Evolutionary conservation across 2,329 filamentous ascomycete genomes (phyloP), one percentile per base, ranked within the genome.

Genomic region (Xylariales sp.): DNA sequence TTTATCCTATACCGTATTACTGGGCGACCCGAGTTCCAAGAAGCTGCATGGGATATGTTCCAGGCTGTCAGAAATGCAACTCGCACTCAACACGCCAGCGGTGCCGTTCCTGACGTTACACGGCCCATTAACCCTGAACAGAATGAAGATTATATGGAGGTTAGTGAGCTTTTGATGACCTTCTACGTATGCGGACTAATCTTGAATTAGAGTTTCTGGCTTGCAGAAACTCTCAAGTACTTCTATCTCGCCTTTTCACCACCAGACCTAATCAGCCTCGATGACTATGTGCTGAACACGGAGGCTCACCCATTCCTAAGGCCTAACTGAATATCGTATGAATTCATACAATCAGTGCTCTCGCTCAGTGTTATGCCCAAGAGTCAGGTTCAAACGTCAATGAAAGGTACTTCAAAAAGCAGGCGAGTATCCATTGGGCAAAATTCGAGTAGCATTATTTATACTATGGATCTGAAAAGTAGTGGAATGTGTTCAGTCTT

Each of bases 211-310:
- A 78, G 72, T 43, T 82, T 82, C 52, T 84, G 79, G 75, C 64
- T 79, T 50, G 77, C 75, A 1, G 79, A 84, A 62, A 84, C 78
- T 19, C 55, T 83, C 45, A 84, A 83, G 22, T 55, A 56, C 36
- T 56, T 53, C 18, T 55, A 55, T 25, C 27, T 55, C 8, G 37
- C 53, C 11, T 84, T 82, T 47, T 73, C 70, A 31, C 72, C 80
- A 31, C 70, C 74, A 2, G 65, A 69, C 18, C 51, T 74, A 31
- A 63, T 80, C 19, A 79, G 69, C 55, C 58, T 84, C 51, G 79
- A 84, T 55, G 70, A 81, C 10, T 82, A 70, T 60, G 75, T 82
- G 28, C 53, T 73, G 28, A 66, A 66, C 44, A 66, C 64, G 4
- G 63, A 66, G 45, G 62, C 61, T 16, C 63, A 66, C 42, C 63